phyloP scores from a whole-genome alignment of 2,329 filamentous ascomycete species.

The Aphanoascus verrucosus region DNA sequence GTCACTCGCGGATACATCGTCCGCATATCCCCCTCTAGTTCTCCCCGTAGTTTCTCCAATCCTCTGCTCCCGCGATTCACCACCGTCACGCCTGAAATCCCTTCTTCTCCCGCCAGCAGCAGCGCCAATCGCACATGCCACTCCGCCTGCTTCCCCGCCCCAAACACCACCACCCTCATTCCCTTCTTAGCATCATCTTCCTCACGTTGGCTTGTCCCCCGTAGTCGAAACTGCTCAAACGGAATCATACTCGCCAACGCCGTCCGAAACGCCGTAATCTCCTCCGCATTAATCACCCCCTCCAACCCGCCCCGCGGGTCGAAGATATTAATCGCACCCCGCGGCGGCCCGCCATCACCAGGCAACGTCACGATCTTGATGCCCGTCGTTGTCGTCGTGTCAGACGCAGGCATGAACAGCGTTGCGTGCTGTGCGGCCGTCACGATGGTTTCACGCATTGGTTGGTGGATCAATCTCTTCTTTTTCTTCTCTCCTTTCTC shows the following conservation, averaged over 20 bases:
- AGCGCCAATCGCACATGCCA: slow-evolving; percentile 42
- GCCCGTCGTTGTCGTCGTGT: slow-evolving; percentile 48
- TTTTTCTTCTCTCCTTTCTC: too few relatives aligned
- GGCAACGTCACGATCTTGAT: slow-evolving; percentile 62
- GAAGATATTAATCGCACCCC: slow-evolving; percentile 61
- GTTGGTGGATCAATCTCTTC: slow-evolving; percentile 31
- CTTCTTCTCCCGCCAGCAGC: slow-evolving; percentile 35
- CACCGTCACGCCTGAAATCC: slow-evolving; percentile 57
- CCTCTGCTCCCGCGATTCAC: slow-evolving; percentile 59
- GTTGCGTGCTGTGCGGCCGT: slow-evolving; percentile 43
- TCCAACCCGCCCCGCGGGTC: slow-evolving; percentile 49
- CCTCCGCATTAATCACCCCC: slow-evolving; percentile 61
- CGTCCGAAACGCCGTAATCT: slow-evolving; percentile 71
- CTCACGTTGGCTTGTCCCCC: too few relatives aligned
- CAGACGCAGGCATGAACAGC: slow-evolving; percentile 63
- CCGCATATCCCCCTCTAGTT: slow-evolving; percentile 26
- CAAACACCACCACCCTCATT: slow-evolving; percentile 39
- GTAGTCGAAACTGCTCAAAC: slow-evolving; percentile 37
- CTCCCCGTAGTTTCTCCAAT: slow-evolving; percentile 38
- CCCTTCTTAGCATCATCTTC: slow-evolving; percentile 18
- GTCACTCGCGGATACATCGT: slow-evolving; percentile 27
- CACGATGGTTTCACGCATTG: slow-evolving; percentile 32
- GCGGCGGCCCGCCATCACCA: slow-evolving; percentile 38
- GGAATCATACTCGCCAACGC: slow-evolving; percentile 61
- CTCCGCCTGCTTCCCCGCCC: slow-evolving; percentile 41